phyloP scores from a whole-genome alignment of 2,329 filamentous ascomycete genomes.

The Aspergillus sp. region DNA sequence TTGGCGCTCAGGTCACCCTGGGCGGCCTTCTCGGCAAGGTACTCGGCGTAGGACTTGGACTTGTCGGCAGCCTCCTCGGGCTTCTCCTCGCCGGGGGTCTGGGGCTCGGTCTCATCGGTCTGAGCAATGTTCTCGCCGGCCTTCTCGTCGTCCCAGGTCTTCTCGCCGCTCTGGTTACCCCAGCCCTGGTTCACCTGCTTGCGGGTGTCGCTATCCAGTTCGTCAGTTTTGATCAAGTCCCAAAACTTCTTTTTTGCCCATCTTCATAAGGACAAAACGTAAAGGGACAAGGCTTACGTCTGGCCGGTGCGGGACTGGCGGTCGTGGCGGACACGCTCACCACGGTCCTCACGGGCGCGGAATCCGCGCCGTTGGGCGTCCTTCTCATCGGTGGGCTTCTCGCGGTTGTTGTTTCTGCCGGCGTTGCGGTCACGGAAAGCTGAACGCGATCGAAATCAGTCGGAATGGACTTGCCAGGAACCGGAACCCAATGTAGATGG shows the following conservation, averaged over 20 bases:
- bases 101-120: slow-evolving; percentile 75
- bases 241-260: too few species aligned
- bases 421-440: slow-evolving; percentile 88
- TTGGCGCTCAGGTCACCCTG: slow-evolving; percentile 67
- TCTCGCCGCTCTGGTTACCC: slow-evolving; percentile 78
- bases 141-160: slow-evolving; percentile 88
- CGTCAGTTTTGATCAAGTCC: background rate
- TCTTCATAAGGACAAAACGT: background rate
- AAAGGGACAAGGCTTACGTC: slow-evolving; percentile 50
- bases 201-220: slow-evolving; percentile 40
- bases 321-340: slow-evolving; percentile 57
- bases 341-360: slow-evolving; percentile 52
- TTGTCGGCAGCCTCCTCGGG: slow-evolving; percentile 73
- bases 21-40: slow-evolving; percentile 73
- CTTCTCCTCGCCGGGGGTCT: slow-evolving; percentile 52
- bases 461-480: slow-evolving; percentile 4
- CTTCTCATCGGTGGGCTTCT: slow-evolving; percentile 69
- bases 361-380: slow-evolving; percentile 50
- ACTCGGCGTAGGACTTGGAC: slow-evolving; percentile 85
- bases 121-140: slow-evolving; percentile 87
- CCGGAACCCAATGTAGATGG: background rate
- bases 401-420: slow-evolving; percentile 79
- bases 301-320: slow-evolving; percentile 64
- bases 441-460: slow-evolving; percentile 42
- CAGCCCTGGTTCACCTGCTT: slow-evolving; percentile 74